Base-by-base conservation (phyloP, 805 yeast genomes). In the Peterozyma toletana region DNA sequence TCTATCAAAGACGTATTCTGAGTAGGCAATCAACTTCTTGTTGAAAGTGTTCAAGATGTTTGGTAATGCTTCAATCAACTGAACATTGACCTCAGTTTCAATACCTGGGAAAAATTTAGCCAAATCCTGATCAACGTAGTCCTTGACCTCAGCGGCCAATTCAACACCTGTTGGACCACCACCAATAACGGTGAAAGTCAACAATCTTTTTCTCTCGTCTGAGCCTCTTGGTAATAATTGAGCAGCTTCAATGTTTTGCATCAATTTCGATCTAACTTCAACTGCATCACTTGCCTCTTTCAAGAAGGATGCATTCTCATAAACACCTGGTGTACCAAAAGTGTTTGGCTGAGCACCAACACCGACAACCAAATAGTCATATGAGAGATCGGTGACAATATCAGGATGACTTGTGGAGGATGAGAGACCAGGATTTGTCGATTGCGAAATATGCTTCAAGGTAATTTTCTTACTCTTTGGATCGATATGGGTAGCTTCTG, bases 121-220 rank as follows among this genome's bases (percentile, higher is more conserved):
- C 66, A 90, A 74, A 66, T 90, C 98, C 64, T 90, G 95, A 63
- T 86, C 89, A 50, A 89, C 85, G 67, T 86, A 91, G 66, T 90
- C 98, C 68, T 86, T 95, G 55, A 90, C 70, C 68, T 91, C 97
- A 58, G 96, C 98, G 53, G 97, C 96, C 56, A 89, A 86, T 69
- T 89, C 97, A 50, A 90, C 96, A 70, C 98, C 98, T 37, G 98
- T 90, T 62, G 98, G 97, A 51, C 98, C 98, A 67, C 97, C 98
- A 58, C 98, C 98, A 53, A 93, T 95, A 50, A 91, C 95, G 50
- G 91, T 91, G 55, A 89, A 82, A 50, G 83, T 84, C 61, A 90
- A 75, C 56, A 91, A 75, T 63, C 96, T 79, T 67, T 80, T 77
- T 67, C 97, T 80, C 62, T 86, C 95, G 53, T 80, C 86, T 29